A percentile compares a stretch with the other conserved stretches of the same genome.
Conservation (phyloP, 768 basidiomycete genomes). For the Xerocomellus intermedius region DNA sequence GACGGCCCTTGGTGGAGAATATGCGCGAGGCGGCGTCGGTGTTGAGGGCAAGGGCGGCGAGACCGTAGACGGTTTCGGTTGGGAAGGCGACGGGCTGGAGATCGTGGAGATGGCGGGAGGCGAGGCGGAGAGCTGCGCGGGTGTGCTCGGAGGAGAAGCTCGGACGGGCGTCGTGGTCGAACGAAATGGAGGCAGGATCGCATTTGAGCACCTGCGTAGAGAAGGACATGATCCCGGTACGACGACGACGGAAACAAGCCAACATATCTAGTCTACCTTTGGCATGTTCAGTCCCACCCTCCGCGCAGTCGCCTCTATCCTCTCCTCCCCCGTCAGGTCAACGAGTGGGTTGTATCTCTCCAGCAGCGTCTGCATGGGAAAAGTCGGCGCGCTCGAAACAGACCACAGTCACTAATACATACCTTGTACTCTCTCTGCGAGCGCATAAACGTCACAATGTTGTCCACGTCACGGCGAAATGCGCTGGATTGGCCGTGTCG, state of each 20-base stretch:
- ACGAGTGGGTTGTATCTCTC: conserved; percentile 86
- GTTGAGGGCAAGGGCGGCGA: conserved; percentile 83
- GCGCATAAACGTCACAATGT: conserved; percentile 63
- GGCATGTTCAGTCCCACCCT: conserved; percentile 90
- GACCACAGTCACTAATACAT: conserved; percentile 17
- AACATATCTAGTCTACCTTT: conserved; percentile 11
- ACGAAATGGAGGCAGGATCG: conserved; percentile 61
- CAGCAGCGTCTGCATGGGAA: conserved; percentile 56
- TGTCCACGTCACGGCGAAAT: conserved; percentile 52
- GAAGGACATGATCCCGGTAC: conserved; percentile 1
- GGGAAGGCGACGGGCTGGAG: conserved; percentile 79
- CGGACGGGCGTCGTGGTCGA: conserved; percentile 47
- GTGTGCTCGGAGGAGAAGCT: conserved; percentile 51
- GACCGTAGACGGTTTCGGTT: conserved; percentile 97
- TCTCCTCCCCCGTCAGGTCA: conserved; percentile 76
- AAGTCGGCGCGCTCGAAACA: background rate
- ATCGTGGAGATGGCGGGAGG: conserved; percentile 49
- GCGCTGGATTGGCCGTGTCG: conserved; percentile 25
- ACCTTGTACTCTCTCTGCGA: conserved; percentile 81
- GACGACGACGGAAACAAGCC: conserved; percentile 5
- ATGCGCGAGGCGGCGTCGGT: conserved; percentile 65
- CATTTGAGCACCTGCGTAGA: conserved; percentile 52
- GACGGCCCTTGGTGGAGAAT: conserved; percentile 87
- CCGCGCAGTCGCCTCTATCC: conserved; percentile 79
- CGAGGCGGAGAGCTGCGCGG: conserved; percentile 49